Evolutionary conservation across 192 early-diverging fungal species (phyloP).

Genomic region (Coemansia sp.): DNA sequence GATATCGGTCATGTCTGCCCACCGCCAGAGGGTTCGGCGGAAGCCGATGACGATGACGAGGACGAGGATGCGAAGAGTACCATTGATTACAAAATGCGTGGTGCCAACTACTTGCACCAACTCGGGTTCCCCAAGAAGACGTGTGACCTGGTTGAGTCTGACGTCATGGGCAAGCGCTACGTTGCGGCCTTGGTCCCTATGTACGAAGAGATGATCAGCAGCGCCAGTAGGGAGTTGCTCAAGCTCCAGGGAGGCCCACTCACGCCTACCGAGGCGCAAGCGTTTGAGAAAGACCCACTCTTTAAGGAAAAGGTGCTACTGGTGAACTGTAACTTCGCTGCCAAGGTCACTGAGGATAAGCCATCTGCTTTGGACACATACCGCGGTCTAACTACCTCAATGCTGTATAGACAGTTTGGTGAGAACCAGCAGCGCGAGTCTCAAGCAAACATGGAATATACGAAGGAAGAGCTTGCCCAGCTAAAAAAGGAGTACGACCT

Average conservation of each 20-base stretch:
- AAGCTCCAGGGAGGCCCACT: slow-evolving; percentile 63
- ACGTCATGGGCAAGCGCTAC: slow-evolving; percentile 61
- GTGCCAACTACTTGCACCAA: slow-evolving; percentile 43
- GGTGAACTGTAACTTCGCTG: slow-evolving; percentile 61
- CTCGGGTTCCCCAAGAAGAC: slow-evolving; percentile 63
- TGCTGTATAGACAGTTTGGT: too few species aligned
- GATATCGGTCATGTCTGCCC: too few species aligned
- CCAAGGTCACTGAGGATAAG: slow-evolving; percentile 29
- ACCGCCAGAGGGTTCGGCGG: too few species aligned
- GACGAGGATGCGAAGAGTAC: too few species aligned
- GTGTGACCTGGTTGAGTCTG: slow-evolving; percentile 57
- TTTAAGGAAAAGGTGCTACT: slow-evolving; percentile 60
- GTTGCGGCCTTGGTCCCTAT: slow-evolving; percentile 50
- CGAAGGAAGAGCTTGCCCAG: too few species aligned
- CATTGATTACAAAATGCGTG: too few species aligned
- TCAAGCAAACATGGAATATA: too few species aligned
- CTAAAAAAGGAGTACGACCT: too few species aligned
- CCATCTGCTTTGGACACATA: slow-evolving; percentile 54
- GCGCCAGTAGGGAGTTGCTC: slow-evolving; percentile 60
- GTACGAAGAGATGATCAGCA: slow-evolving; percentile 47
- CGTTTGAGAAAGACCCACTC: slow-evolving; percentile 59
- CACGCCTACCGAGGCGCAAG: slow-evolving; percentile 45
- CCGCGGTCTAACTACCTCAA: slow-evolving; percentile 28
- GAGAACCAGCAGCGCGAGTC: too few species aligned
- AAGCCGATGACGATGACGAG: too few species aligned